Base-by-base conservation (phyloP, 139 green algal species). In the Chlorella sp. region DNA sequence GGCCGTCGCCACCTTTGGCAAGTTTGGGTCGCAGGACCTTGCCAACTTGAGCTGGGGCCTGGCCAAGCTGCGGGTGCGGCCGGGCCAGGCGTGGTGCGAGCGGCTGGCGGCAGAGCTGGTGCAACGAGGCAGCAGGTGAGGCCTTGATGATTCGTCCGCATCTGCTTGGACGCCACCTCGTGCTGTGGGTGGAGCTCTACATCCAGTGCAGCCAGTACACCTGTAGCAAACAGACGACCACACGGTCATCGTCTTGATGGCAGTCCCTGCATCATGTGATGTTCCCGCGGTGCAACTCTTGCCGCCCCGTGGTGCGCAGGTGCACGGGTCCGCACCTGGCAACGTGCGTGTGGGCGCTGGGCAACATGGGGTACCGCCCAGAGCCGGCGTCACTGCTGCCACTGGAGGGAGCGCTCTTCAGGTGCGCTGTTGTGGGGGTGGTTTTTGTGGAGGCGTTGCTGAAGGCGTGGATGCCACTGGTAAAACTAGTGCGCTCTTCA, bases 261-360 rank as follows among this genome's bases (percentile, higher is more conserved):
- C n/a, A n/a, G n/a, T n/a, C n/a, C n/a, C n/a, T n/a, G n/a, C n/a
- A n/a, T n/a, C n/a, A n/a, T n/a, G n/a, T n/a, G n/a, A n/a, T n/a
- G n/a, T n/a, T n/a, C n/a, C n/a, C n/a, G n/a, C n/a, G n/a, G n/a
- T n/a, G n/a, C n/a, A n/a, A n/a, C n/a, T n/a, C n/a, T n/a, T n/a
- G n/a, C n/a, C n/a, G n/a, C n/a, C n/a, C n/a, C n/a, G n/a, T n/a
- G n/a, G n/a, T n/a, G n/a, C n/a, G n/a, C n/a, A n/a, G n/a, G 17
- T 64, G 71, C 49, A 2, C 35, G 34, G 59, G 23, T 22, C 26
- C 61, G 24, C 72, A 83, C 63, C 61, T 83, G 33, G 69, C 77
- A 2, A 67, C 69, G 36, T 63, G 70, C 34, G 67, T 83, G 72
- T 83, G 77, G 77, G 72, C 77, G 62, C 68, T 83, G 35, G 77